Conservation (phyloP, 2,329 filamentous ascomycete genomes). For the Diplodia intermedia region DNA sequence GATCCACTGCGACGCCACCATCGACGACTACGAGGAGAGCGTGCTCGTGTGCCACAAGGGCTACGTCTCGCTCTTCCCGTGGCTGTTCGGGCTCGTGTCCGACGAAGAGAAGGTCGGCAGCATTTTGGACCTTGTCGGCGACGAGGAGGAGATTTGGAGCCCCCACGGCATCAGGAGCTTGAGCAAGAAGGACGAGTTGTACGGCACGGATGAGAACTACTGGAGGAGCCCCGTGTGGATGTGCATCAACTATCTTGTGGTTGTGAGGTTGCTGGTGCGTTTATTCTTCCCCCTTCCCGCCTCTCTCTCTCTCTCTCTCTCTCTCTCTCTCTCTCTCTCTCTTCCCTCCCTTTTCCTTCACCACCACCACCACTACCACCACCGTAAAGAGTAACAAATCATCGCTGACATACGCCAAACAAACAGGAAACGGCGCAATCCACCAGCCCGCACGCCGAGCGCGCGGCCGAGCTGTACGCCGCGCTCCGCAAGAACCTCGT, state of each 20-base stretch:
- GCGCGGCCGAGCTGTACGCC: constrained; percentile 76
- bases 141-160: constrained; percentile 89
- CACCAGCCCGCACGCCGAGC: constrained; percentile 69
- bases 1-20: constrained; percentile 91
- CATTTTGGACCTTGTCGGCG: constrained; percentile 76
- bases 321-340: too few species aligned
- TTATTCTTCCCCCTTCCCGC: constrained; percentile 32
- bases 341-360: too few species aligned
- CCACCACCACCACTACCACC: too few species aligned
- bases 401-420: constrained; percentile 2
- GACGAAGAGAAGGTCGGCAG: constrained; percentile 77
- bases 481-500: constrained; percentile 83
- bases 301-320: too few species aligned
- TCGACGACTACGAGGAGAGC: constrained; percentile 94
- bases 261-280: constrained; percentile 78
- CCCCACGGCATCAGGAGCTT: constrained; percentile 86
- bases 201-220: constrained; percentile 94
- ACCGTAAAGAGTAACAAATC: background rate
- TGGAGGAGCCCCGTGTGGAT: constrained; percentile 95
- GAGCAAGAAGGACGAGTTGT: constrained; percentile 81
- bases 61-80: constrained; percentile 92
- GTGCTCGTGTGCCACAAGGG: constrained; percentile 93
- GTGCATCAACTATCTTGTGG: constrained; percentile 88
- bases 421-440: constrained; percentile 67
- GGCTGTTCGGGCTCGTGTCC: constrained; percentile 80